These are phyloP conservation scores for Neurospora sp. DNA, from an alignment of 2,329 filamentous ascomycete genomes.

Conservation along the genomic window DNA sequence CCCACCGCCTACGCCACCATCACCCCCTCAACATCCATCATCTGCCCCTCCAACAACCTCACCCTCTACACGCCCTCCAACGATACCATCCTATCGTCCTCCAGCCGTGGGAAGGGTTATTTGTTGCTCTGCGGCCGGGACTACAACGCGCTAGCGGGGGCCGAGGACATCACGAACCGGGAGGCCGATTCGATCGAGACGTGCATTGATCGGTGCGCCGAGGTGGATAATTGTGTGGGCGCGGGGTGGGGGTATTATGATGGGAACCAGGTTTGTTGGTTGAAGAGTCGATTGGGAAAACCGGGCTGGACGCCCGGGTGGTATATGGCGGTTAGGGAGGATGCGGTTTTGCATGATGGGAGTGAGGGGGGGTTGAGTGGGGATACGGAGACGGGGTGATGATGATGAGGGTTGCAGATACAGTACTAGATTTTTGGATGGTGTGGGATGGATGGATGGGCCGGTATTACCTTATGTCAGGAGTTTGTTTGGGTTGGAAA, in stretches of 20 bases:
- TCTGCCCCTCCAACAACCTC: constrained; percentile 25
- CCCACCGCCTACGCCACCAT: constrained; percentile 44
- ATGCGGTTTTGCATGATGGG: constrained; percentile 21
- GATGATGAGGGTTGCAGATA: no score
- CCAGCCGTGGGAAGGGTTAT: constrained; percentile 18
- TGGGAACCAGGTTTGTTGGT: constrained; percentile 22
- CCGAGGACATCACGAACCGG: constrained; percentile 20
- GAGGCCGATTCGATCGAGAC: constrained; percentile 19
- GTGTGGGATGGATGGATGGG: no score
- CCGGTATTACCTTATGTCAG: no score
- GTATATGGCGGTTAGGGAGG: constrained; percentile 22
- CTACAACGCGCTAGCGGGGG: constrained; percentile 23
- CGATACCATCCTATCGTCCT: constrained; percentile 23
- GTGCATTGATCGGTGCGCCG: constrained; percentile 24
- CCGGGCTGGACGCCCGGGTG: constrained; percentile 19
- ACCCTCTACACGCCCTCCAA: constrained; percentile 20
- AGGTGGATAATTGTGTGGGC: constrained; percentile 20
- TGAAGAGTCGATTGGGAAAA: constrained; percentile 24
- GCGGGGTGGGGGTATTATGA: constrained; percentile 26
- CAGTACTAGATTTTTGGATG: no score
- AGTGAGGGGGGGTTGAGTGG: background rate
- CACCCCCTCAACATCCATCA: constrained; percentile 4
- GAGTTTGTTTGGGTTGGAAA: no score
- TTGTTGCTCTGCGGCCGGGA: constrained; percentile 26
- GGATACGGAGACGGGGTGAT: background rate